Evolutionary conservation across 2,329 filamentous ascomycete species (phyloP), one percentile per base, ranked within the genome.

Genomic region (Periconia sp.): DNA sequence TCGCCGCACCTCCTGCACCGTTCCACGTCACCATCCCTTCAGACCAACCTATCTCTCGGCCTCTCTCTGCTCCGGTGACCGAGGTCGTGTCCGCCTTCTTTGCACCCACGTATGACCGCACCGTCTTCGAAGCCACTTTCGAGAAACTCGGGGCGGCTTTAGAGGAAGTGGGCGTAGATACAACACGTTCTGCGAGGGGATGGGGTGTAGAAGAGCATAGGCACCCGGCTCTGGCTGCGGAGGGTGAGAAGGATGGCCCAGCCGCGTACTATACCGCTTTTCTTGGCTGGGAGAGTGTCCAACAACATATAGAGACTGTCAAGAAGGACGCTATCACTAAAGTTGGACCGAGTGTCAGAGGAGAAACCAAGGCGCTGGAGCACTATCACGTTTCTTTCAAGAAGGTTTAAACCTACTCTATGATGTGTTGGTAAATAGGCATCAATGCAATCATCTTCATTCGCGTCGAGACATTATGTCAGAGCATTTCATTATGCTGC

Each of bases 241-340:
- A 59, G 33, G 60, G 54, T 1, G 57, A 69, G 15, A 74, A 73
- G 0, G 71, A 72, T 3, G 67, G 70, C 2, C 66, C 75, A 59
- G 79, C 76, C 11, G 74, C 74, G 50, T 65, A 76, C 51, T 75
- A 76, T 59, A 60, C 79, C 3, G 53, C 76, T n/a, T 71, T 74
- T 17, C 69, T 82, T 50, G 82, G 81, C 6, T 85, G 82, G 82
- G 68, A 77, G 47, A 79, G 72, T 59, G 71, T 80, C 18, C 77
- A 82, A 35, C 72, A 70, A 45, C 82, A 85, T 65, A 69, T 76
- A 73, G 66, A 66, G 46, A 81, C 75, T 31, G 70, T 76, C 50
- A 69, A 79, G 57, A 77, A 77, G 27, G 68, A 76, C 56, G 71
- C 66, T 23, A 84, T 83, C 63, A 65, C 61, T 33, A 65, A 72